phyloP scores from a whole-genome alignment of 164 flowering plant species.

The Taxillus chinensis region DNA sequence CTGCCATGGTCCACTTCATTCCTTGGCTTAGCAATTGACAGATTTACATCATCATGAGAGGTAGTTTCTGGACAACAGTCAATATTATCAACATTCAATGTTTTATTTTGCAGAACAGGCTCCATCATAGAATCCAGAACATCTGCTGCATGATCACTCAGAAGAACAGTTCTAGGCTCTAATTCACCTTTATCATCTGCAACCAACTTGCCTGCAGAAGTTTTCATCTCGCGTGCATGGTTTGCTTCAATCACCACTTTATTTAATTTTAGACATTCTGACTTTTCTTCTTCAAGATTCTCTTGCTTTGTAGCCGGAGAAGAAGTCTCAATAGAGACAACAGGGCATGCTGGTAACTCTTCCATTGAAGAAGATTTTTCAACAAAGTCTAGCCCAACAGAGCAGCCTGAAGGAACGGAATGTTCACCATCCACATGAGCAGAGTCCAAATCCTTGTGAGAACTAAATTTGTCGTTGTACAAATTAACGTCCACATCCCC shows the following conservation, averaged over 20 bases:
- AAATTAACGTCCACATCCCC: constrained; percentile 10
- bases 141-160: constrained; percentile 15
- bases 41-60: constrained; percentile 5
- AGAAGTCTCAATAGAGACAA: constrained; percentile 8
- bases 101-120: constrained; percentile 10
- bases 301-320: constrained; percentile 11
- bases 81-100: constrained; percentile 14
- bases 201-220: constrained; percentile 13
- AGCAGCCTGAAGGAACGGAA: constrained; percentile 10
- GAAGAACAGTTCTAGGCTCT: constrained; percentile 12
- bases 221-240: constrained; percentile 13
- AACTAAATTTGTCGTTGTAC: background rate
- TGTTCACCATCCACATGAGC: constrained; percentile 7
- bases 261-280: constrained; percentile 13
- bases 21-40: constrained; percentile 18
- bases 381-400: constrained; percentile 7
- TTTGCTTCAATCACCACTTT: constrained; percentile 13
- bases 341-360: constrained; percentile 11
- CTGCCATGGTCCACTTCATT: constrained; percentile 13
- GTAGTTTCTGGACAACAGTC: constrained; percentile 4
- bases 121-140: constrained; percentile 13
- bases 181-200: constrained; percentile 12
- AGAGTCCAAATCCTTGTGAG: constrained; percentile 5
- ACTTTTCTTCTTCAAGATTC: constrained; percentile 15
- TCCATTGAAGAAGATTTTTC: constrained; percentile 12